Evolutionary conservation across 2,329 filamentous ascomycete genomes (phyloP).

Genomic region (Ophiocordyceps camponoti-rufipedis): DNA sequence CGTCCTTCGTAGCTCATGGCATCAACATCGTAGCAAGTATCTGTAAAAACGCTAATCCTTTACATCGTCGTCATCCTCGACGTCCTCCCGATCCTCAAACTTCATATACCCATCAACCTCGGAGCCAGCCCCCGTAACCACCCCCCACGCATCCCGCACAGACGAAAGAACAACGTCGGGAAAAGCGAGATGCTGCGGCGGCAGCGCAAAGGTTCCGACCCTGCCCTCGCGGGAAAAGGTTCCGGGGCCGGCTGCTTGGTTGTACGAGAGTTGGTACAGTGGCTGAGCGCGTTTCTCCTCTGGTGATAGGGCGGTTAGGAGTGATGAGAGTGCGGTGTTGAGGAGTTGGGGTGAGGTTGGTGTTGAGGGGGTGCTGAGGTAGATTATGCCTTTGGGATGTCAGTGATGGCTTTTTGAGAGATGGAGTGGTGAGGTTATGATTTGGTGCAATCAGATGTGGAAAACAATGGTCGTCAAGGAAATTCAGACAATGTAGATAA

Average conservation of each 20-base stretch:
- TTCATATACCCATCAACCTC: slow-evolving; percentile 46
- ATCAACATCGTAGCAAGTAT: too few species aligned
- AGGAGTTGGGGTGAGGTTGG: slow-evolving; percentile 17
- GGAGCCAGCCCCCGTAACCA: slow-evolving; percentile 33
- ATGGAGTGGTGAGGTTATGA: background rate
- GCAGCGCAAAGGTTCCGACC: slow-evolving; percentile 36
- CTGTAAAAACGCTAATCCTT: too few species aligned
- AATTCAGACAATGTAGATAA: slow-evolving; percentile 99
- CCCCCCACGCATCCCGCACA: slow-evolving; percentile 54
- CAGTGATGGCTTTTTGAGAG: slow-evolving; percentile 10
- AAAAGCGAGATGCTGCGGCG: slow-evolving; percentile 49
- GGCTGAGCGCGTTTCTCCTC: slow-evolving; percentile 12
- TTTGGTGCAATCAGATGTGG: slow-evolving; percentile 48
- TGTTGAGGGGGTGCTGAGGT: slow-evolving; percentile 18
- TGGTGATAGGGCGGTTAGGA: slow-evolving; percentile 17
- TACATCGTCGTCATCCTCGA: slow-evolving; percentile 36
- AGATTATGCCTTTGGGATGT: slow-evolving; percentile 12
- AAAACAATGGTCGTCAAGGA: slow-evolving; percentile 78
- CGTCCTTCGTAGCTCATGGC: background rate
- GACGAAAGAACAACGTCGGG: slow-evolving; percentile 50
- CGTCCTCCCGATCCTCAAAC: slow-evolving; percentile 57
- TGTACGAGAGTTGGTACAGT: slow-evolving; percentile 36
- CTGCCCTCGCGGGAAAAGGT: slow-evolving; percentile 17
- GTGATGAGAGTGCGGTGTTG: slow-evolving; percentile 19
- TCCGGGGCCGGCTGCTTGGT: slow-evolving; percentile 21